Evolutionary conservation across 2,329 filamentous ascomycete genomes (phyloP), one percentile per base, ranked within the genome.

Genomic region (Epichloe gansuensis): DNA sequence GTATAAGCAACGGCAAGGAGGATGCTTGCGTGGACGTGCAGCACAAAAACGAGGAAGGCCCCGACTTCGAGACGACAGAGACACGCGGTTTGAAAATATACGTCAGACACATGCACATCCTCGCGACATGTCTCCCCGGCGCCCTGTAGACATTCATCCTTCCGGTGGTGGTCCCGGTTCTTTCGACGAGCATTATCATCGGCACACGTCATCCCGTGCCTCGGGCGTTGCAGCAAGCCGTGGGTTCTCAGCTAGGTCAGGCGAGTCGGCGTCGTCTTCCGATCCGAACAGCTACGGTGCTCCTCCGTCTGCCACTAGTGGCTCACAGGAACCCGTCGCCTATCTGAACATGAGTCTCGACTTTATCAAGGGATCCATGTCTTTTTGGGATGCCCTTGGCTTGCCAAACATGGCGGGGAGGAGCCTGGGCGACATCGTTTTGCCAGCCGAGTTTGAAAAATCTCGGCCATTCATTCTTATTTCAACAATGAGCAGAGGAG

Each of bases 21-120:
- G 86, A 90, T 54, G 77, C 83, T 7, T 93, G 88, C 63, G 75
- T 88, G 60, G 88, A 93, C 67, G 87, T 93, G 37, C 85, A 89
- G 63, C 88, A 93, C 68, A 93, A 91, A 93, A 91, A 66, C 75
- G 88, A 60, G 88, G 88, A 43, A 78, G 88, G 48, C 88, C 88
- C 55, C 78, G 88, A 57, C 72, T 93, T 59, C 80, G 87, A 60
- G 87, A 91, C 63, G 85, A 88, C 55, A 73, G 78, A 59, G 80
- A 84, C 57, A 63, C 75, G 48, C 74, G 80, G 57, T 82, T 77
- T 60, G 81, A 83, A 54, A 64, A 71, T 15, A 64, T 72, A 3
- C 72, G 75, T 54, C 74, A 50, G 17, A 15, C 72, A 54, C 67
- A 25, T 3, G 48, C 72, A 46, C 71, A 72, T 55, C 66, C 70